Evolutionary conservation across 805 yeast species (phyloP).

Genomic region (Wickerhamomyces bisporus): DNA sequence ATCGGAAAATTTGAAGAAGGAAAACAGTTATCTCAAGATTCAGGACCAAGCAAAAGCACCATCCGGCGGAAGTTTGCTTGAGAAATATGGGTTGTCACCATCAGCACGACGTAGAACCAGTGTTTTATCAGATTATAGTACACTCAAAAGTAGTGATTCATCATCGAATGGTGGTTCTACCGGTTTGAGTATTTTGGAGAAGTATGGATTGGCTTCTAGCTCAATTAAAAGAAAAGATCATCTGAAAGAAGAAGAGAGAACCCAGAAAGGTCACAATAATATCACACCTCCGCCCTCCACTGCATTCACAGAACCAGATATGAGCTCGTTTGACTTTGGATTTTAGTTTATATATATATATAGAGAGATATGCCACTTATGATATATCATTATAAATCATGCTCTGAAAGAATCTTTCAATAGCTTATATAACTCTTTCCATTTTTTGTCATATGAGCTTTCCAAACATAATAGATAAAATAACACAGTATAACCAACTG

Average conservation of each 20-base stretch:
- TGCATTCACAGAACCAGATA: constrained; percentile 66
- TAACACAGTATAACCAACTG: constrained; percentile 13
- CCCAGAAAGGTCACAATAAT: constrained; percentile 4
- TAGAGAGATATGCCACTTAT: too few species aligned
- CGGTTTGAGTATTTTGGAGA: constrained; percentile 22
- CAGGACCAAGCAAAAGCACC: constrained; percentile 3
- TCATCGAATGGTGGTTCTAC: not conserved
- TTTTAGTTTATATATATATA: too few species aligned
- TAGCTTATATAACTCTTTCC: constrained; percentile 13
- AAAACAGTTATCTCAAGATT: constrained; percentile 9
- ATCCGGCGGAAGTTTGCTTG: constrained; percentile 10
- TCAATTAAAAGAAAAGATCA: constrained; percentile 15
- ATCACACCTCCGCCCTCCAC: constrained; percentile 40
- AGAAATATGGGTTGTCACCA: constrained; percentile 23
- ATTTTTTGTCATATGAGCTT: constrained; percentile 19
- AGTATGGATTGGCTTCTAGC: constrained; percentile 23
- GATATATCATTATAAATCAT: not conserved
- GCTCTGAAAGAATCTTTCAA: not conserved
- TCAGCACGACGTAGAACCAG: constrained; percentile 20
- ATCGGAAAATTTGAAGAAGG: constrained; percentile 12
- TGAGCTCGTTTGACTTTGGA: constrained; percentile 65
- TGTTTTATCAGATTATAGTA: constrained; percentile 6
- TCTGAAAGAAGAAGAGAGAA: constrained; percentile 5
- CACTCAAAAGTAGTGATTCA: not conserved
- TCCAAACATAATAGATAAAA: constrained; percentile 16